Base-by-base conservation (phyloP, 192 early-diverging fungal species). In the Coemansia sp. region DNA sequence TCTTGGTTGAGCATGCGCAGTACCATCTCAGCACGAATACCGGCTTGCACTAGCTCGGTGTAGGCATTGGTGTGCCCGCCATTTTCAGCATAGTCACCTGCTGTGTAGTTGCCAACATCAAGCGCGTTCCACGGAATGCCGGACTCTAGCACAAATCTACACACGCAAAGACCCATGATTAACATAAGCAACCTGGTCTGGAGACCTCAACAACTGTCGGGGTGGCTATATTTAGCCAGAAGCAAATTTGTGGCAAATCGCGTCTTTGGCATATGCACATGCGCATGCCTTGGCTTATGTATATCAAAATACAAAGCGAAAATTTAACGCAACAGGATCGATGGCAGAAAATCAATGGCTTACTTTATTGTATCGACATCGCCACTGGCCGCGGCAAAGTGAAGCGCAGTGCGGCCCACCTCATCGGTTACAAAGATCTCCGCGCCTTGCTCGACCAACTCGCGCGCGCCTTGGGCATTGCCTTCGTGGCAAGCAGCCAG, bases 111-210 rank as follows among this genome's bases (percentile, higher is more conserved):
- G 12, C 84, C 79, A 6, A 79, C 75, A 67, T 95, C 93, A 15
- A 94, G 84, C 19, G 87, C 58, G 79, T 96, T 95, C 88, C 93
- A 96, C 21, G 90, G 92, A 45, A 89, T 87, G 1, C 92, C 89
- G 47, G 89, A 70, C 6, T 82, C 71, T 22, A 91, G 62, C 21
- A 82, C 75, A 29, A 69, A 63, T 48, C 76, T 78, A 78, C 50
- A 69, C 14, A 12, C 2, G 5, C 14, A 32, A 10, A 19, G 25
- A 4, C 9, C 3, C 23, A 25, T 6, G 19, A 41, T 59, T 59
- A 39, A 35, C 54, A 56, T 35, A 56, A 56, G 27, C 27, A 32
- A 29, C 15, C n/a, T 29, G 27, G 15, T 29, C 32, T 56, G 54
- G 54, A n/a, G 17, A 49, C 47, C n/a, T 19, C 19, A 2, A 19